A percentile compares a stretch with the other conserved stretches of the same genome.
Evolutionary conservation across 2,329 filamentous ascomycete genomes (phyloP).

Genomic region (Helicocarpus griseus): DNA sequence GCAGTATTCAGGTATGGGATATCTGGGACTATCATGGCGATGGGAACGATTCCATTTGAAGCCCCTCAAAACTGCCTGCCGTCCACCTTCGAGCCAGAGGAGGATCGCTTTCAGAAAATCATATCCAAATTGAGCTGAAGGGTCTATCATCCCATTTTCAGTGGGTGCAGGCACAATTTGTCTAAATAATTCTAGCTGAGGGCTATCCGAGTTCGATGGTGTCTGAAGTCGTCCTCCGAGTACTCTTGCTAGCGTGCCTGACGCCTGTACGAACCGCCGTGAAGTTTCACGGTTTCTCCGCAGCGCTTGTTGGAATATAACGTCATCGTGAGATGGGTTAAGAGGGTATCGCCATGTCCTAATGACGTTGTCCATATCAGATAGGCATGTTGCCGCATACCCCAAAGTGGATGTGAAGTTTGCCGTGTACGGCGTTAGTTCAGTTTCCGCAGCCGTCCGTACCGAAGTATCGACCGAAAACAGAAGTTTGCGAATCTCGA

Average conservation of each 20-base stretch:
- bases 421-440: conserved; percentile 23
- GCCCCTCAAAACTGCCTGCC: conserved; percentile 44
- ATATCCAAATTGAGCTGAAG: conserved; percentile 48
- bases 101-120: conserved; percentile 56
- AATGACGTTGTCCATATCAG: conserved; percentile 48
- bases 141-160: conserved; percentile 30
- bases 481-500: conserved; percentile 46
- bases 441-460: conserved; percentile 22
- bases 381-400: conserved; percentile 39
- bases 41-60: conserved; percentile 42
- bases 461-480: conserved; percentile 40
- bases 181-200: conserved; percentile 38
- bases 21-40: conserved; percentile 34
- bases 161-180: conserved; percentile 39
- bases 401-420: conserved; percentile 35
- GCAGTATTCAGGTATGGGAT: conserved; percentile 43
- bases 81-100: conserved; percentile 52
- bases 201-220: conserved; percentile 27
- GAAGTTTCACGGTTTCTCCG: conserved; percentile 46
- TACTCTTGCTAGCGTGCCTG: conserved; percentile 47
- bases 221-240: conserved; percentile 46
- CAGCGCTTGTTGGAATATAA: conserved; percentile 46
- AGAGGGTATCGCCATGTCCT: conserved; percentile 51
- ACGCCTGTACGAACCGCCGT: conserved; percentile 53
- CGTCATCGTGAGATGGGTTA: conserved; percentile 43